These are phyloP conservation scores for Solanum pinnatisectum DNA, from an alignment of 257 asterid species.

Conservation along the genomic window DNA sequence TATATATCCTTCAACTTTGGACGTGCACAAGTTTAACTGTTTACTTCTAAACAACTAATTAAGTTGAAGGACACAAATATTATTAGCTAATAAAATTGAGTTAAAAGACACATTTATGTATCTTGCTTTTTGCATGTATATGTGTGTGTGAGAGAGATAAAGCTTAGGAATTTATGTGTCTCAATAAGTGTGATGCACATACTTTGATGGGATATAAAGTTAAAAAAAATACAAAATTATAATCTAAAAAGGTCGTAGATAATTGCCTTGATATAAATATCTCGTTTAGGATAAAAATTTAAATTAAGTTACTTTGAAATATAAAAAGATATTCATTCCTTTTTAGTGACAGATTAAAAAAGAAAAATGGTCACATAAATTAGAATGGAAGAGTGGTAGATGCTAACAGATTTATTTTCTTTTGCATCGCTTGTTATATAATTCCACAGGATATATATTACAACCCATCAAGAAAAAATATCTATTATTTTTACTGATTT, in stretches of 20 bases:
- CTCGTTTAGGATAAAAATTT: background rate
- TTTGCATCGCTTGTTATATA: background rate
- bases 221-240: too few relatives aligned
- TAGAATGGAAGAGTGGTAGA: background rate
- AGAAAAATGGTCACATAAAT: background rate
- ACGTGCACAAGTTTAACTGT: too few relatives aligned
- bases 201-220: background rate
- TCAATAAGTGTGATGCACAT: background rate
- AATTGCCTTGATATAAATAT: too few relatives aligned
- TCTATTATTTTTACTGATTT: too few relatives aligned
- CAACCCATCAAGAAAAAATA: too few relatives aligned
- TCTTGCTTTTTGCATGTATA: too few relatives aligned
- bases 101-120: too few relatives aligned
- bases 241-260: too few relatives aligned
- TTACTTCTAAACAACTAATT: background rate
- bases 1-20: too few relatives aligned
- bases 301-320: background rate
- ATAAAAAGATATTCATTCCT: background rate
- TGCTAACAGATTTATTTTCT: background rate
- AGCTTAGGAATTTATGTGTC: background rate
- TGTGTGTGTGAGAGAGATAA: background rate
- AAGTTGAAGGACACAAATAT: too few relatives aligned
- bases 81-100: too few relatives aligned
- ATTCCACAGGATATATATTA: background rate
- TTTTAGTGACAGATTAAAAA: background rate